phyloP scores from a whole-genome alignment of 2,329 filamentous ascomycete genomes.

The Botrytis pseudocinerea region DNA sequence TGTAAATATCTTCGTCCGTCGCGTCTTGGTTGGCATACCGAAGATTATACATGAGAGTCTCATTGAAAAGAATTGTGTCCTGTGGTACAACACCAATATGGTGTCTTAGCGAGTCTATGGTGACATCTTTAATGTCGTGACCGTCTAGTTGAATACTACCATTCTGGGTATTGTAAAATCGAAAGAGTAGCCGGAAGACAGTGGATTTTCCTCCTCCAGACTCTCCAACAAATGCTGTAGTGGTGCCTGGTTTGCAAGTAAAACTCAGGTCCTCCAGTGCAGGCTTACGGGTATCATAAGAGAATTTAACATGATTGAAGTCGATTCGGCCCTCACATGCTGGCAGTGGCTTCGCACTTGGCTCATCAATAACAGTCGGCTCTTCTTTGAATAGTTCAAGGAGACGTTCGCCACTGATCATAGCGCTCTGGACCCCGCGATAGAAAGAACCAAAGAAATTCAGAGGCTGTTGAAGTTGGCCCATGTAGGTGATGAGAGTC shows the following conservation, averaged over 20 bases:
- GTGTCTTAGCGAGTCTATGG: conserved; percentile 87
- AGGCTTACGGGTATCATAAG: conserved; percentile 83
- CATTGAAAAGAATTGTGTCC: conserved; percentile 93
- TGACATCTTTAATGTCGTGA: conserved; percentile 78
- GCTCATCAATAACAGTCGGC: conserved; percentile 82
- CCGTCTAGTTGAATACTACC: conserved; percentile 85
- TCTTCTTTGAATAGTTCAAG: conserved; percentile 95
- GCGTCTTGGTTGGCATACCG: conserved; percentile 82
- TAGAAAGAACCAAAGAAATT: conserved; percentile 96
- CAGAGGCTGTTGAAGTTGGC: conserved; percentile 75
- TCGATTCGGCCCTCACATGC: conserved; percentile 77
- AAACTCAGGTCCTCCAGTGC: conserved; percentile 84
- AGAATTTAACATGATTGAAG: conserved; percentile 87
- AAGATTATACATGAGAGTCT: conserved; percentile 91
- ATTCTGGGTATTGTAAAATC: conserved; percentile 85
- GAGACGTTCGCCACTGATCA: conserved; percentile 96
- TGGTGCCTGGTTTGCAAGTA: conserved; percentile 83
- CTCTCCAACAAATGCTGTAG: conserved; percentile 93
- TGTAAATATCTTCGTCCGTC: conserved; percentile 77
- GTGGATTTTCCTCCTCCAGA: conserved; percentile 97
- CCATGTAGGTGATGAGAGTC: conserved; percentile 72
- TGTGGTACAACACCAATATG: conserved; percentile 97
- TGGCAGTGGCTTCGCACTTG: conserved; percentile 61
- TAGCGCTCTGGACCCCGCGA: conserved; percentile 88
- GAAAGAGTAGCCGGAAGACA: conserved; percentile 90